A percentile compares a stretch with the other conserved stretches of the same genome.
phyloP scores from a whole-genome alignment of 352 stramenopile species.

The Thraustochytrium sp. region DNA sequence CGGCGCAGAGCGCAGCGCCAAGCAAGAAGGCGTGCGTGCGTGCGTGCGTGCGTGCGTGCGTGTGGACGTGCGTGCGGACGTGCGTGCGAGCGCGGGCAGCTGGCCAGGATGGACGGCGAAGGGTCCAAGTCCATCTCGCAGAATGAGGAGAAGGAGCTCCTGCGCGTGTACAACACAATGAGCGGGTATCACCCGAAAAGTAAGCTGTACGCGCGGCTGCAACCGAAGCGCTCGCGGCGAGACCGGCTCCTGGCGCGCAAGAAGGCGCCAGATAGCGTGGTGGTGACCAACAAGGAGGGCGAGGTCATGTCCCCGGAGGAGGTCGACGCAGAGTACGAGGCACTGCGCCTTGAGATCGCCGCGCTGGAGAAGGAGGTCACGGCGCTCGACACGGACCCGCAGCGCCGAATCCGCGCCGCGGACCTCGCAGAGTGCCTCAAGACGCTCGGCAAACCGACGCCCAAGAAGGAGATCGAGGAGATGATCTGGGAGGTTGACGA shows the following conservation, averaged over 20 bases:
- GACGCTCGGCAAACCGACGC: constrained; percentile 77
- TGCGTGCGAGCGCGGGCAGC: background rate
- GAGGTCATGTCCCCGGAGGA: constrained; percentile 66
- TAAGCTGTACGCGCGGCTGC: constrained; percentile 54
- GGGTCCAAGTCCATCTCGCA: constrained; percentile 73
- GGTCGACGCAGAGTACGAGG: constrained; percentile 57
- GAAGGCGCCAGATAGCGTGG: constrained; percentile 50
- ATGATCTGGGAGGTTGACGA: constrained; percentile 98
- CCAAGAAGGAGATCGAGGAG: constrained; percentile 90
- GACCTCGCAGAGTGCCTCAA: constrained; percentile 89
- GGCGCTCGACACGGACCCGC: constrained; percentile 49
- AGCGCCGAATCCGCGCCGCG: constrained; percentile 73
- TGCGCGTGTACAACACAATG: constrained; percentile 85
- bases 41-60: no score
- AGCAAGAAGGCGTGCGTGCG: no score
- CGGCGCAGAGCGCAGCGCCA: no score
- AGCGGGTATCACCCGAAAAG: constrained; percentile 81
- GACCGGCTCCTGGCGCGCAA: constrained; percentile 48
- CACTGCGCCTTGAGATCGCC: constrained; percentile 52
- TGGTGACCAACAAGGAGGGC: constrained; percentile 67
- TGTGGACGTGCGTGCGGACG: no score
- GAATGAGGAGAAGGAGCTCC: constrained; percentile 87
- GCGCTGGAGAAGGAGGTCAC: constrained; percentile 61
- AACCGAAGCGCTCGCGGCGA: constrained; percentile 48
- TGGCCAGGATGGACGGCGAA: background rate